Evolutionary conservation across 176 grass and related monocot species (phyloP), one percentile per base, ranked within the genome.

Genomic region (Leersia perrieri): DNA sequence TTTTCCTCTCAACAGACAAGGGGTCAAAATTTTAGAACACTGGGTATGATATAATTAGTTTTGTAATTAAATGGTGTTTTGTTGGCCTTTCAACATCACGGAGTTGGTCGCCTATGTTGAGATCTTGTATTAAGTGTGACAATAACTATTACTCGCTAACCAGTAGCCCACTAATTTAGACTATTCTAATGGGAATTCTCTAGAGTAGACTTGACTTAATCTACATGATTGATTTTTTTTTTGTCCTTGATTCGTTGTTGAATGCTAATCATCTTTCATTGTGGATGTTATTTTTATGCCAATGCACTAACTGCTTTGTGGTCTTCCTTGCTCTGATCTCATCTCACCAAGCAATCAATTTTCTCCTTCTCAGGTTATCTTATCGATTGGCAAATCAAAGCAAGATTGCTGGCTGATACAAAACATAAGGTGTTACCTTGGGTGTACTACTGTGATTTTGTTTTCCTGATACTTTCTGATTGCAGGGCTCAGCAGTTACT

Each of bases 81-180:
- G 87, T 76, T 70, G 57, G 57, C 27, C 76, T 85, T 70, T 89
- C 76, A 16, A 69, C 70, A 84, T 80, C 81, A 80, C 70, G 38
- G 87, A 67, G 70, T 75, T 84, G 53, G 82, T 62, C 32, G 63
- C 55, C 62, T 65, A 68, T 75, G 61, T 80, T 75, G n/a, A 68
- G 30, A 69, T 84, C 49, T 1, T 80, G 51, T 69, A 78, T 73
- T 84, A 28, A 79, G 81, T 62, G 61, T 38, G 49, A 79, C 74
- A 79, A 73, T 69, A 70, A 68, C 64, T 34, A 61, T n/a, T 41
- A 55, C 53, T 58, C 53, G 42, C 39, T 65, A 38, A 67, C 68
- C 30, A 53, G 11, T 38, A 72, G 40, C 35, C 77, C 70, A 84
- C 69, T 69, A 81, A 32, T 40, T 23, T 42, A 75, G 73, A 86